These are phyloP conservation scores for Xylariaceae sp. DNA, from an alignment of 2,329 filamentous ascomycete species.

Conservation along the genomic window DNA sequence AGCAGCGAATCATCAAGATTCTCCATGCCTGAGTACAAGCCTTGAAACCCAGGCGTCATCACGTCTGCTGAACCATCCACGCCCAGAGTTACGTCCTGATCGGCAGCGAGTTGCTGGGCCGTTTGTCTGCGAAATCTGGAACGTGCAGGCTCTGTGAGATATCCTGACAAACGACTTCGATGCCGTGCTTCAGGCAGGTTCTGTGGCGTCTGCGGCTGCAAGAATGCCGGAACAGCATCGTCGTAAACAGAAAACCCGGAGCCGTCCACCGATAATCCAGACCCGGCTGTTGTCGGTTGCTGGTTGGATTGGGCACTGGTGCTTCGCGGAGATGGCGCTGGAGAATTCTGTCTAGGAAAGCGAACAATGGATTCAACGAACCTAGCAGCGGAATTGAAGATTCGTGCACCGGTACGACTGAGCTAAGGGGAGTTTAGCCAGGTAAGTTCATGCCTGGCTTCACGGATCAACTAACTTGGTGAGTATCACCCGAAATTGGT, in stretches of 20 bases:
- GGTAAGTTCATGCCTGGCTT: neutral
- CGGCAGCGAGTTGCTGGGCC: slow-evolving; percentile 11
- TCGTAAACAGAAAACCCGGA: slow-evolving; percentile 41
- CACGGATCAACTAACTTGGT: slow-evolving; percentile 12
- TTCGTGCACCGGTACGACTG: slow-evolving; percentile 18
- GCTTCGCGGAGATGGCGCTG: slow-evolving; percentile 15
- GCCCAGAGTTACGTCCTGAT: slow-evolving; percentile 20
- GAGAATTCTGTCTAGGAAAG: slow-evolving; percentile 19
- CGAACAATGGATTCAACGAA: slow-evolving; percentile 26
- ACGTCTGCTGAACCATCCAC: slow-evolving; percentile 37
- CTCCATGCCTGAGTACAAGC: slow-evolving; percentile 45
- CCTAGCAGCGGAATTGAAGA: slow-evolving; percentile 28
- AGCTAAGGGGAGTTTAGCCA: slow-evolving; percentile 19
- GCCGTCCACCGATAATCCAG: slow-evolving; percentile 14
- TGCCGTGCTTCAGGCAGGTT: slow-evolving; percentile 47
- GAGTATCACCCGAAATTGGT: slow-evolving; percentile 7
- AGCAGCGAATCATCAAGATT: slow-evolving; percentile 41
- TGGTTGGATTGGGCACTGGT: slow-evolving; percentile 12
- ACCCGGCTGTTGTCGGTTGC: slow-evolving; percentile 14
- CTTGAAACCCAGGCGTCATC: slow-evolving; percentile 39
- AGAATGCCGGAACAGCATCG: slow-evolving; percentile 39
- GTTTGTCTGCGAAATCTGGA: slow-evolving; percentile 15
- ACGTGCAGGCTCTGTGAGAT: slow-evolving; percentile 40
- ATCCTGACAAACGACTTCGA: slow-evolving; percentile 38
- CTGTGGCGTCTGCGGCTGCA: slow-evolving; percentile 47